Evolutionary conservation across 495 filamentous ascomycete genomes (phyloP), one percentile per base, ranked within the genome.

Genomic region (Tuber calosporum): DNA sequence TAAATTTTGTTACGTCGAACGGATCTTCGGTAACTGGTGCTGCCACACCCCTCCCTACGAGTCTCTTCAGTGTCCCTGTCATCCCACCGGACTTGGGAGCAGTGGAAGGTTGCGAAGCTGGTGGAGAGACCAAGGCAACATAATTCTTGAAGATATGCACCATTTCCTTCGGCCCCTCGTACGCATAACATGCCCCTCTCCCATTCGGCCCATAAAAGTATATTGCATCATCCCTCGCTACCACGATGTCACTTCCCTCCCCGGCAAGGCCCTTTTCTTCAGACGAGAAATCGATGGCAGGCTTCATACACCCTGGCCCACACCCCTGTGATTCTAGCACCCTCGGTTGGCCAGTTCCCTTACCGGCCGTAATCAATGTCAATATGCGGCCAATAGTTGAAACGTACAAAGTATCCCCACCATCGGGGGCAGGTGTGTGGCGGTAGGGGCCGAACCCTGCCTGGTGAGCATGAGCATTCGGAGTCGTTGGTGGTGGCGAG

Each of bases 211-310:
- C 92, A 82, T 98, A 99, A 69, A 90, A 92, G 83, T 97, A 97
- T 72, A 99, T 89, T 4, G 94, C 95, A 87, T 99, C 95, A 76
- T 97, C 94, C 66, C 95, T 86, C 2, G 89, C 95, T 37, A 98
- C 91, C 30, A 98, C 87, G 70, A 99, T 90, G 76, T 97, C 92
- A 1, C 91, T 92, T 7, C 88, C 91, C 72, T 86, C 86, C 73
- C 74, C 76, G 69, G 77, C 43, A 42, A 81, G 69, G n/a, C 79
- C 79, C 67, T 71, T 78, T 43, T 81, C 79, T 19, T 76, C 79
- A 6, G 79, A 81, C 40, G 76, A 38, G 67, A 81, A 79, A 66
- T 81, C 79, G 36, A 81, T 70, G 17, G 79, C 79, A 37, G 79
- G 84, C 4, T 92, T 92, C 94, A 99, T 97, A 79, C 95, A 99